A percentile compares a stretch with the other conserved stretches of the same genome.
These are phyloP conservation scores for Guillardia theta DNA, from an alignment of 78 protist genomes.

Conservation along the genomic window DNA sequence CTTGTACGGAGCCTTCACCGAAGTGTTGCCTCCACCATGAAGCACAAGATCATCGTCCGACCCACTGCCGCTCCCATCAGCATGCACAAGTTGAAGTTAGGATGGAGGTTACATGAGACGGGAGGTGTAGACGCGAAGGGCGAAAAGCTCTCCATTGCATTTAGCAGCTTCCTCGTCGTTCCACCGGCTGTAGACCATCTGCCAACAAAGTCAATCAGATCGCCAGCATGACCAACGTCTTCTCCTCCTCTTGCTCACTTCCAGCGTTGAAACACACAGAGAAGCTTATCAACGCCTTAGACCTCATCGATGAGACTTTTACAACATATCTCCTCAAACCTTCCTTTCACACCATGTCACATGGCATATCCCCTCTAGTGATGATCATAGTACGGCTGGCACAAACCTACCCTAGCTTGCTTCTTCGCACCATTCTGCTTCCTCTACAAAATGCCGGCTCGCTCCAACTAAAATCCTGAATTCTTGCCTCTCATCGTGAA, in stretches of 20 bases:
- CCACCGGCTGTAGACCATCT: background rate
- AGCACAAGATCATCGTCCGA: background rate
- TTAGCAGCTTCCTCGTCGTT: slow-evolving; percentile 9
- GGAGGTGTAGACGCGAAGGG: slow-evolving; percentile 31
- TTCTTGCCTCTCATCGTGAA: too few relatives aligned
- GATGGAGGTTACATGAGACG: background rate
- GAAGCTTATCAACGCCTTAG: too few relatives aligned
- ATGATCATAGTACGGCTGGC: too few relatives aligned
- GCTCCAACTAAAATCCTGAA: too few relatives aligned
- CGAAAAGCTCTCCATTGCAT: background rate
- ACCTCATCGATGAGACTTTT: background rate
- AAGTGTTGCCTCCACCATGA: background rate
- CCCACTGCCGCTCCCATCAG: background rate
- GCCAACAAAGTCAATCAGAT: background rate
- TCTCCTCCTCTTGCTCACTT: too few relatives aligned
- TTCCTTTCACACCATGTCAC: too few relatives aligned
- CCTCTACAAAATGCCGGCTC: too few relatives aligned
- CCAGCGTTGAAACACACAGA: too few relatives aligned
- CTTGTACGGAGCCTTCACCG: background rate
- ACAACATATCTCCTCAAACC: too few relatives aligned
- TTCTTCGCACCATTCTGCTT: too few relatives aligned
- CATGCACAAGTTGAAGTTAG: background rate
- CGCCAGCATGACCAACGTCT: background rate
- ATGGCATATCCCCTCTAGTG: too few relatives aligned
- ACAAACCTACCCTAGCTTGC: too few relatives aligned